phyloP scores from a whole-genome alignment of 2,329 filamentous ascomycete genomes.

The Paracoccidioides lutzii region DNA sequence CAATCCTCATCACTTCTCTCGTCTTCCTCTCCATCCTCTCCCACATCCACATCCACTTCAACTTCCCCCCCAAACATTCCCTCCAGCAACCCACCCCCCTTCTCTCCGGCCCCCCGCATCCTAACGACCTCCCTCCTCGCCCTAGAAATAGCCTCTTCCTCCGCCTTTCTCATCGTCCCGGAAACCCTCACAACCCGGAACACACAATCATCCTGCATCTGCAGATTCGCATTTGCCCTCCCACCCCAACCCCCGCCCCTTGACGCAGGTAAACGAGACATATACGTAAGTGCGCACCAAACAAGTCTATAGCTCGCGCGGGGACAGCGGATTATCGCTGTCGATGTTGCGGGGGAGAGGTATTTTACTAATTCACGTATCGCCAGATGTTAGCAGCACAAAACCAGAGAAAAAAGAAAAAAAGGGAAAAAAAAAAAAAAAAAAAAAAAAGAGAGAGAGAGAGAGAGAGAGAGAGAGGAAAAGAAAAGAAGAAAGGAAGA shows the following conservation, averaged over 20 bases:
- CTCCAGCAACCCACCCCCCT: conserved; percentile 23
- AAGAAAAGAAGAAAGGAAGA: conserved; percentile 1
- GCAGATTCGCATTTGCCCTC: conserved; percentile 8
- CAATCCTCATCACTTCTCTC: conserved; percentile 36
- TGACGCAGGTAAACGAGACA: conserved; percentile 53
- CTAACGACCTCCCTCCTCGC: conserved; percentile 59
- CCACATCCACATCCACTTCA: conserved; percentile 15
- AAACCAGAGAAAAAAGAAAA: too few species aligned
- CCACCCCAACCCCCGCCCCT: conserved; percentile 6
- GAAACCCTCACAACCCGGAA: conserved; percentile 78
- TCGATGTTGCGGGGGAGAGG: conserved; percentile 80
- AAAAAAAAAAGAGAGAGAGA: not conserved
- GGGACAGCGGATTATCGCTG: conserved; percentile 75
- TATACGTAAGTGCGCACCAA: conserved; percentile 78
- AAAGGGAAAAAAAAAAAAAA: not conserved
- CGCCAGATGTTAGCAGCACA: too few species aligned
- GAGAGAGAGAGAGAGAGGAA: not conserved
- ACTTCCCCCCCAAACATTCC: conserved; percentile 17
- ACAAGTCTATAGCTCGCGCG: conserved; percentile 74
- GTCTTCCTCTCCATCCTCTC: conserved; percentile 36
- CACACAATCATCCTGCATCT: conserved; percentile 45
- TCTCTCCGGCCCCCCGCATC: conserved; percentile 42
- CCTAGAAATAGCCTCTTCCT: conserved; percentile 74
- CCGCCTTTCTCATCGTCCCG: conserved; percentile 83
- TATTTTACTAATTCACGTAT: conserved; percentile 62